Evolutionary conservation across 768 basidiomycete genomes (phyloP), one percentile per base, ranked within the genome.

Genomic region (Suillus tomentosus): DNA sequence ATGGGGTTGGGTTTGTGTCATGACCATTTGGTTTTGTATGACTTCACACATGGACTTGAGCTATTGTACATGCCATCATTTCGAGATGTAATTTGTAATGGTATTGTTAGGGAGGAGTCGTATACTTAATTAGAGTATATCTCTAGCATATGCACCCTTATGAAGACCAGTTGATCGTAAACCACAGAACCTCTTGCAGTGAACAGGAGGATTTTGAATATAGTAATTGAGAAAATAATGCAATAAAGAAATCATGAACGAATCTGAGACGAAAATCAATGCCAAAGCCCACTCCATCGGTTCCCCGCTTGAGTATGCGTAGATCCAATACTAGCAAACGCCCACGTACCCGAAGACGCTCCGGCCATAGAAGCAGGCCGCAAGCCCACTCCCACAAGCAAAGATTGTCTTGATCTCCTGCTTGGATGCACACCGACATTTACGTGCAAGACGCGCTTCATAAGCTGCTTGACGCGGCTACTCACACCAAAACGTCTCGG

Each of bases 221-320:
- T 10, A 54, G 53, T 54, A n/a, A 54, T 11, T 13, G 10, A 19
- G 2, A 34, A 11, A 13, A 7, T 0, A 15, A 27, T 27, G 27
- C n/a, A 27, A 24, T 6, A 50, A 27, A 54, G n/a, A 19, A 34
- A 34, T 27, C 13, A 54, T 34, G 31, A 54, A 34, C 19, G 31
- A 34, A 54, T 36, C 2, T 11, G 19, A 10, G 19, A 31, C 13
- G 13, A 50, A 7, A 2, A 56, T 62, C 57, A 69, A 39, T 63
- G 62, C 71, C 72, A 72, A 36, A 70, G 64, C n/a, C 67, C 71
- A 13, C 66, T 70, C 72, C 71, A 74, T 11, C 71, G 61, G 37
- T 60, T 67, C 13, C 56, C 61, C 15, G 11, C 58, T n/a, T 47
- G 40, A 27, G 43, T 40, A 17, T 59, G 62, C 43, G 48, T 42